phyloP scores from a whole-genome alignment of 2,329 filamentous ascomycete species.

The Arthrobotrys musiformis region DNA sequence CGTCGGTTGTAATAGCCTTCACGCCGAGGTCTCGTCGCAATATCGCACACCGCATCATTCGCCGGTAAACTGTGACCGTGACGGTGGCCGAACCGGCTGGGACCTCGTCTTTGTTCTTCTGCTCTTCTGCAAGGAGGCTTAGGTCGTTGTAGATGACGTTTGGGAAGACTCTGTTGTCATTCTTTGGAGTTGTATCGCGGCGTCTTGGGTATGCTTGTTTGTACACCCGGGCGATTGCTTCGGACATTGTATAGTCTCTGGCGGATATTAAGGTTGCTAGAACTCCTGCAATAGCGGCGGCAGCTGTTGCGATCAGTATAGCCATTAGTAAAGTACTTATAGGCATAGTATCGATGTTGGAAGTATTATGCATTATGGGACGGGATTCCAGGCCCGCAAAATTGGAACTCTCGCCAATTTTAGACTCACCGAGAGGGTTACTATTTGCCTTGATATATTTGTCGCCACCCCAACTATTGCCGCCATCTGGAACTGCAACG shows the following conservation, averaged over 20 bases:
- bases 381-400: too few relatives aligned
- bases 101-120: background rate
- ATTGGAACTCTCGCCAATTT: too few relatives aligned
- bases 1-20: background rate
- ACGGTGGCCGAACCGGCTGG: background rate
- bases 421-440: background rate
- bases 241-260: background rate
- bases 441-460: background rate
- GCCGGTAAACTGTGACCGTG: background rate
- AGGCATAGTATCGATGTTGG: too few relatives aligned
- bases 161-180: background rate
- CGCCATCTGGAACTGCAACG: background rate
- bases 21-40: background rate
- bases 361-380: too few relatives aligned
- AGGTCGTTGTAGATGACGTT: background rate
- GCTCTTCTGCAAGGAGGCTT: background rate
- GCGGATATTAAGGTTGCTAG: conserved; percentile 6
- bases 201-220: conserved; percentile 5
- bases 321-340: too few relatives aligned
- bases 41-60: background rate
- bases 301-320: too few relatives aligned
- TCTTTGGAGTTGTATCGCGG: background rate
- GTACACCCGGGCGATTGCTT: conserved; percentile 5
- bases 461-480: background rate
- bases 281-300: background rate